Percentiles rank a stretch among this genome's conserved stretches.
Conservation (phyloP, 306 rosid genomes). For the Corylus avellana region DNA sequence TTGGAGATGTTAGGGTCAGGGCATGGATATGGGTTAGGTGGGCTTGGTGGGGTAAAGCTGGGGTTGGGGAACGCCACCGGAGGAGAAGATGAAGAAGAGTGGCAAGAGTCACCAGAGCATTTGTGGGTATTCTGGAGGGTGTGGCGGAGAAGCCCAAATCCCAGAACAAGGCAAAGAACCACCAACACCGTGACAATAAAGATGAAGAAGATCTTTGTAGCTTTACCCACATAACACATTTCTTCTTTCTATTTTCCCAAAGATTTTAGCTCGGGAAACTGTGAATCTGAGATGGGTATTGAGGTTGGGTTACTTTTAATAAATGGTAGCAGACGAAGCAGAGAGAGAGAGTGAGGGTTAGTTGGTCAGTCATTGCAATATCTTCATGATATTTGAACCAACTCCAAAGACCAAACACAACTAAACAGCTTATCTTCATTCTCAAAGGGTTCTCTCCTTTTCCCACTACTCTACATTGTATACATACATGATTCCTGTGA, state of each 20-base stretch:
- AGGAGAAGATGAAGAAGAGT: slow-evolving; percentile 25
- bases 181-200: slow-evolving; percentile 73
- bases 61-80: slow-evolving; percentile 52
- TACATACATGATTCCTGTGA: slow-evolving; percentile 14
- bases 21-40: slow-evolving; percentile 25
- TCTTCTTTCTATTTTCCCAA: background rate
- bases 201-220: slow-evolving; percentile 99
- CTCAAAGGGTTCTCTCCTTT: background rate
- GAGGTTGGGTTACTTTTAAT: slow-evolving; percentile 32
- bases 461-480: background rate
- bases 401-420: slow-evolving; percentile 28
- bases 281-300: slow-evolving; percentile 18
- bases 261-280: background rate
- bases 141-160: slow-evolving; percentile 62
- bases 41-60: slow-evolving; percentile 26
- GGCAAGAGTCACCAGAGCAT: slow-evolving; percentile 61
- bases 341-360: background rate
- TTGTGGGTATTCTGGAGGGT: slow-evolving; percentile 41
- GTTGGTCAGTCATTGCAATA: slow-evolving; percentile 17
- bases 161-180: slow-evolving; percentile 67
- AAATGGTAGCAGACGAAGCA: too few relatives aligned
- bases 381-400: slow-evolving; percentile 1
- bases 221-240: slow-evolving; percentile 97
- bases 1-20: slow-evolving; percentile 9
- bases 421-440: background rate